Base-by-base conservation (phyloP, 2,329 filamentous ascomycete species). In the Paecilomyces formosus region DNA sequence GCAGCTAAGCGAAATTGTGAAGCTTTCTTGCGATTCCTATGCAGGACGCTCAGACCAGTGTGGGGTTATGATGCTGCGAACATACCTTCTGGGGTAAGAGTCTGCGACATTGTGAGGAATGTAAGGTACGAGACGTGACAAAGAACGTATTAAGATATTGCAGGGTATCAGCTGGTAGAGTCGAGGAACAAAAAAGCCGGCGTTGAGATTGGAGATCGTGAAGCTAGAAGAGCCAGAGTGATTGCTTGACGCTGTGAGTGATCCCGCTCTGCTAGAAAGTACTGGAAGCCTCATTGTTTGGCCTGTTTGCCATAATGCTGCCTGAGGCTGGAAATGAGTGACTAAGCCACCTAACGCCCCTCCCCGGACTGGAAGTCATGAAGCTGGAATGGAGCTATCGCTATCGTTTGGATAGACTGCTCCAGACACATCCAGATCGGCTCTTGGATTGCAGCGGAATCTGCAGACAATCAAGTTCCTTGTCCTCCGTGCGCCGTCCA, bases 251-350 rank as follows among this genome's bases (percentile, higher is more conserved):
- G 39, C 39, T n/a, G 39, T 18, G 18, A n/a, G 39, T 18, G 39
- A 45, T 45, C 39, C 39, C 39, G 39, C 39, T 45, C 39, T 45
- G 39, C 64, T 75, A 70, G 74, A 76, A 76, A 68, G 70, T 75
- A 72, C 73, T 76, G 73, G 74, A 76, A 76, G 64, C 65, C 62
- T 66, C 64, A 60, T 15, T 60, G 70, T 74, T 73, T 74, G 72
- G 55, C 57, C 56, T 62, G 70, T 74, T 74, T 74, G 72, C 60
- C 39, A 53, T 21, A 5, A 58, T 52, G 21, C 2, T 55, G 62
- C 67, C 67, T 69, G 56, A 68, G 66, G 64, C 64, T 57, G 22
- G 21, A 60, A 58, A 57, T 63, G 60, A 61, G 55, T 45, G 56
- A 58, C 57, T 62, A 56, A 59, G 55, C 56, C 31, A 57, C 28